phyloP scores from a whole-genome alignment of 83 land plant genomes.

The Picea abies region DNA sequence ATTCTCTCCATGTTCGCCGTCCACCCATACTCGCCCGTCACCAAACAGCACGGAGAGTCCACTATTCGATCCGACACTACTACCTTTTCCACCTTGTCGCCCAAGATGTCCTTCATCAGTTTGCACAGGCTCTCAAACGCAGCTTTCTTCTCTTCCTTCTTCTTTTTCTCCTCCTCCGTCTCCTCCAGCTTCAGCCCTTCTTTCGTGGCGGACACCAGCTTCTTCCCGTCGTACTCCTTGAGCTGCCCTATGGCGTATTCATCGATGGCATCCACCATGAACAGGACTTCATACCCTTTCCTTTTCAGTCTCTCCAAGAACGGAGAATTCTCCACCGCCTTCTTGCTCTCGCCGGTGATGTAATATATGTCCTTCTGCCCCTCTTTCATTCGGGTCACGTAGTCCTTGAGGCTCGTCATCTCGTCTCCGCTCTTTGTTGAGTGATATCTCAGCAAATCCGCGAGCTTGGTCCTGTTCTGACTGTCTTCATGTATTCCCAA shows the following conservation, averaged over 20 bases:
- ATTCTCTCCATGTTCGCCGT: slow-evolving; percentile 80
- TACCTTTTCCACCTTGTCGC: slow-evolving; percentile 66
- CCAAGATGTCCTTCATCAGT: slow-evolving; percentile 54
- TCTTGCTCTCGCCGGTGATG: slow-evolving; percentile 71
- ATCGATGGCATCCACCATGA: slow-evolving; percentile 87
- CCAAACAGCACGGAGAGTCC: slow-evolving; percentile 81
- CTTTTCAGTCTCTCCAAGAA: slow-evolving; percentile 34
- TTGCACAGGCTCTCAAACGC: slow-evolving; percentile 70
- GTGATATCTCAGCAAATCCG: slow-evolving; percentile 56
- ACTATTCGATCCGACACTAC: slow-evolving; percentile 72
- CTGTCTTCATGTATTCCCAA: slow-evolving; percentile 76
- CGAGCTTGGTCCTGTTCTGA: slow-evolving; percentile 62
- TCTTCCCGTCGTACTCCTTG: slow-evolving; percentile 83
- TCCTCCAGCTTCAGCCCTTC: slow-evolving; percentile 75
- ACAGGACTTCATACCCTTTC: slow-evolving; percentile 46
- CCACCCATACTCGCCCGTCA: slow-evolving; percentile 84
- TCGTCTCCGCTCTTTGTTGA: slow-evolving; percentile 77
- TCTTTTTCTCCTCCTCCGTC: slow-evolving; percentile 63
- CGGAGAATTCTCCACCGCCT: slow-evolving; percentile 58
- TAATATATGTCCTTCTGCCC: slow-evolving; percentile 70
- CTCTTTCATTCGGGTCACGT: slow-evolving; percentile 74
- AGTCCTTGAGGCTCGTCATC: slow-evolving; percentile 72
- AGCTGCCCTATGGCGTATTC: slow-evolving; percentile 75
- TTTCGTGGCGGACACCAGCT: slow-evolving; percentile 69
- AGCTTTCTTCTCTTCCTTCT: slow-evolving; percentile 62